phyloP scores from a whole-genome alignment of 768 basidiomycete genomes.

The Leccinum aurantiacum region DNA sequence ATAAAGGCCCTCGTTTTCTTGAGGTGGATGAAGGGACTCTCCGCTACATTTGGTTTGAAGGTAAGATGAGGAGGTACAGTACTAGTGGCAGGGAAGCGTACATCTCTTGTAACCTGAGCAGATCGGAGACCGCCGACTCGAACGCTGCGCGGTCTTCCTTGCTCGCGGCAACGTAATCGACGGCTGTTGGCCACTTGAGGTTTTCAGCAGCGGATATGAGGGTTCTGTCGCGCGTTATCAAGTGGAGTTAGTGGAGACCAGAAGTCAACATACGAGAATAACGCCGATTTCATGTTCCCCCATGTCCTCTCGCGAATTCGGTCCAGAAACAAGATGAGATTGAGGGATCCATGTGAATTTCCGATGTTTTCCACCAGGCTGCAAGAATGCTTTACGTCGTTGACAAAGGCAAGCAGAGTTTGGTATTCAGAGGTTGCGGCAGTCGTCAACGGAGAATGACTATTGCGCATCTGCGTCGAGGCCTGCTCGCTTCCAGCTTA shows the following conservation, averaged over 20 bases:
- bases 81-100: conserved; percentile 39
- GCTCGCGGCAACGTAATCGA: conserved; percentile 58
- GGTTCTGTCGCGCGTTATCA: conserved; percentile 41
- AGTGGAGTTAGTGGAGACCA: neutral
- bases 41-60: conserved; percentile 41
- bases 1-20: conserved; percentile 59
- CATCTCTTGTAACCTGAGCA: conserved; percentile 78
- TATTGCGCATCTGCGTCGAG: conserved; percentile 47
- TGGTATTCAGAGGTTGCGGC: conserved; percentile 57
- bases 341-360: conserved; percentile 49
- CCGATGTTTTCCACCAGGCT: conserved; percentile 44
- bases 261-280: conserved; percentile 55
- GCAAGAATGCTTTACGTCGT: conserved; percentile 46
- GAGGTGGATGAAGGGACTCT: conserved; percentile 41
- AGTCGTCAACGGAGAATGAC: conserved; percentile 41
- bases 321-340: conserved; percentile 61
- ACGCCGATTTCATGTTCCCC: conserved; percentile 64
- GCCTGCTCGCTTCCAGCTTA: conserved; percentile 52
- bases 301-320: conserved; percentile 71
- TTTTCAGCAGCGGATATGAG: conserved; percentile 66
- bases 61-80: conserved; percentile 6
- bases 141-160: conserved; percentile 60
- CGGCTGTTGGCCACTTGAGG: conserved; percentile 81
- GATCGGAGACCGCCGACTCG: conserved; percentile 72
- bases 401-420: conserved; percentile 60